phyloP scores from a whole-genome alignment of 2,329 filamentous ascomycete genomes.

The Aspergillus cejpii region DNA sequence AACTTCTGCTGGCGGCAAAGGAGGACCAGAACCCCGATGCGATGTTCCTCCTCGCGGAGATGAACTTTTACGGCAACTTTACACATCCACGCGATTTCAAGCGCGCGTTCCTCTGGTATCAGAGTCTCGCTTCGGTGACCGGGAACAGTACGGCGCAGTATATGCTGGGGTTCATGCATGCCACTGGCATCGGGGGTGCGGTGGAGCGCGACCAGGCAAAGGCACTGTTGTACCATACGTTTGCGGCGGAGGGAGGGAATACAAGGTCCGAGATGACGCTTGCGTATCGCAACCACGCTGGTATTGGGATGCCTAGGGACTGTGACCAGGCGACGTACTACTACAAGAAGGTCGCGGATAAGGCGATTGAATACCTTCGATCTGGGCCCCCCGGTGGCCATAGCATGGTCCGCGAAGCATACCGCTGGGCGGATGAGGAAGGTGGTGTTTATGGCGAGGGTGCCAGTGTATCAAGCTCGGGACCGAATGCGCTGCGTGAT shows the following conservation, averaged over 20 bases:
- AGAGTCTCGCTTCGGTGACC: slow-evolving; percentile 63
- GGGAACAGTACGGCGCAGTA: slow-evolving; percentile 91
- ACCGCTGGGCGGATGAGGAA: slow-evolving; percentile 79
- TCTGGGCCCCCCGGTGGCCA: slow-evolving; percentile 86
- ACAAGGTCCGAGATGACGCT: slow-evolving; percentile 88
- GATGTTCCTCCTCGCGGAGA: slow-evolving; percentile 79
- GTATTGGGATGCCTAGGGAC: slow-evolving; percentile 76
- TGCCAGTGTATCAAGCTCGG: slow-evolving; percentile 82
- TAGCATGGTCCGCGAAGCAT: slow-evolving; percentile 67
- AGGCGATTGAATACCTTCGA: slow-evolving; percentile 79
- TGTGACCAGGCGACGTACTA: slow-evolving; percentile 80
- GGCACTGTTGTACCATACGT: slow-evolving; percentile 87
- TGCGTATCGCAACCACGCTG: slow-evolving; percentile 75
- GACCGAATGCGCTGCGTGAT: slow-evolving; percentile 68
- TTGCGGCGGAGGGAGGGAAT: slow-evolving; percentile 78
- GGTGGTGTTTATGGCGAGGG: slow-evolving; percentile 95
- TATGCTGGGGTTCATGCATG: slow-evolving; percentile 94
- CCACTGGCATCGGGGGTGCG: slow-evolving; percentile 76
- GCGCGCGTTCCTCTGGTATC: slow-evolving; percentile 73
- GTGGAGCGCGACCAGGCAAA: slow-evolving; percentile 83
- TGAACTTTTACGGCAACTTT: slow-evolving; percentile 96
- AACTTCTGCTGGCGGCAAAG: slow-evolving; percentile 54
- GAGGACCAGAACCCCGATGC: slow-evolving; percentile 62
- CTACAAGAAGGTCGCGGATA: slow-evolving; percentile 90
- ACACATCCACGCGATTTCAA: slow-evolving; percentile 76